These are phyloP conservation scores for Hysterangium stoloniferum DNA, from an alignment of 768 basidiomycete genomes.

Conservation along the genomic window DNA sequence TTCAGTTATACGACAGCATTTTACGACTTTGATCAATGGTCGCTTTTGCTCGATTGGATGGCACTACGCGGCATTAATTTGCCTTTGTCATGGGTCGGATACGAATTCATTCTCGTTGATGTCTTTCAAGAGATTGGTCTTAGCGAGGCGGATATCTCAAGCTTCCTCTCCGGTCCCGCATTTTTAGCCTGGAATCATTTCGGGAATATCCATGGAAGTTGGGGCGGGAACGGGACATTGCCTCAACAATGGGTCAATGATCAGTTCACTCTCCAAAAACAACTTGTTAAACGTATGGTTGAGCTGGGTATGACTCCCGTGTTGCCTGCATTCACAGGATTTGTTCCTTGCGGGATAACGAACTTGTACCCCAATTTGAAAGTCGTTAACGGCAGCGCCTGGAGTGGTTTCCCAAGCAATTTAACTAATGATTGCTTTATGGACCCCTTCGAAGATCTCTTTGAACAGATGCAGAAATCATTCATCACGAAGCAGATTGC, in stretches of 20 bases:
- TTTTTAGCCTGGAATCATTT: constrained; percentile 38
- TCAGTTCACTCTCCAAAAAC: constrained; percentile 30
- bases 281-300: constrained; percentile 30
- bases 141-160: constrained; percentile 26
- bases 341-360: constrained; percentile 29
- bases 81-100: constrained; percentile 35
- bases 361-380: constrained; percentile 27
- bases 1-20: constrained; percentile 35
- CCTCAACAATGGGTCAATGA: constrained; percentile 32
- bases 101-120: constrained; percentile 30
- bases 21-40: constrained; percentile 34
- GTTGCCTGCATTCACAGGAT: constrained; percentile 35
- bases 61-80: constrained; percentile 34
- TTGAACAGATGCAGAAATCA: constrained; percentile 27
- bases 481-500: constrained; percentile 32
- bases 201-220: constrained; percentile 35
- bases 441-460: constrained; percentile 33
- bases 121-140: constrained; percentile 32
- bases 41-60: constrained; percentile 34
- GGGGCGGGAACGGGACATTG: constrained; percentile 30
- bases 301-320: constrained; percentile 38
- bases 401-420: constrained; percentile 27
- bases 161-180: constrained; percentile 32
- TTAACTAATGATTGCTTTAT: constrained; percentile 34
- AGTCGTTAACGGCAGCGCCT: constrained; percentile 28